Conservation (phyloP, 176 grass and related monocot species). For the Panicum miliaceum region DNA sequence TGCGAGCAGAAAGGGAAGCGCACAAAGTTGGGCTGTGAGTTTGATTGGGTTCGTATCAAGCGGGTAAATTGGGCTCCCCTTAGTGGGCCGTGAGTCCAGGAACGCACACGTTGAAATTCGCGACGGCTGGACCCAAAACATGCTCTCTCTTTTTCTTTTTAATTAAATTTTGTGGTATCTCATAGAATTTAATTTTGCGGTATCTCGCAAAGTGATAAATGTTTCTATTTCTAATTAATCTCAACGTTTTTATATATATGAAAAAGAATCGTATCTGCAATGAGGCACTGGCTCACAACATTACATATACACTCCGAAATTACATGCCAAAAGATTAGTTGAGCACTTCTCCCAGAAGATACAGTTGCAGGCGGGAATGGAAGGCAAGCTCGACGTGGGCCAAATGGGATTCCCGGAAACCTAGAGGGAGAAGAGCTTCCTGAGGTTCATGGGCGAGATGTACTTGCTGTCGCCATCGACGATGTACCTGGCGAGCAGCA, state of each 20-base stretch:
- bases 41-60: background rate
- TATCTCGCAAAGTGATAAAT: too few species aligned
- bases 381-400: background rate
- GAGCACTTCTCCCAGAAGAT: too few species aligned
- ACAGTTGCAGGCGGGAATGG: background rate
- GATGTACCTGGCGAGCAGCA: slow-evolving; percentile 73
- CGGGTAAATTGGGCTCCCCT: background rate
- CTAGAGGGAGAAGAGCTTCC: slow-evolving; percentile 61
- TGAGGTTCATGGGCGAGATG: slow-evolving; percentile 81
- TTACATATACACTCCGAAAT: background rate
- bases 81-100: background rate
- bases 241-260: background rate
- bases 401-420: too few species aligned
- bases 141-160: too few species aligned
- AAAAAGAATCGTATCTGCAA: background rate
- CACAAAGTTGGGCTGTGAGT: slow-evolving; percentile 27
- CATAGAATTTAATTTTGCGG: too few species aligned
- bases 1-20: background rate
- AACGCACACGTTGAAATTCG: too few species aligned
- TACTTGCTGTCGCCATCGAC: slow-evolving; percentile 83
- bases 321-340: slow-evolving; percentile 1
- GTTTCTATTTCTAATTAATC: too few species aligned
- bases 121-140: too few species aligned
- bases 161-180: too few species aligned
- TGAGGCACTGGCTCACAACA: background rate